Base-by-base conservation (phyloP, 2,329 filamentous ascomycete genomes). In the Fusarium continuum region DNA sequence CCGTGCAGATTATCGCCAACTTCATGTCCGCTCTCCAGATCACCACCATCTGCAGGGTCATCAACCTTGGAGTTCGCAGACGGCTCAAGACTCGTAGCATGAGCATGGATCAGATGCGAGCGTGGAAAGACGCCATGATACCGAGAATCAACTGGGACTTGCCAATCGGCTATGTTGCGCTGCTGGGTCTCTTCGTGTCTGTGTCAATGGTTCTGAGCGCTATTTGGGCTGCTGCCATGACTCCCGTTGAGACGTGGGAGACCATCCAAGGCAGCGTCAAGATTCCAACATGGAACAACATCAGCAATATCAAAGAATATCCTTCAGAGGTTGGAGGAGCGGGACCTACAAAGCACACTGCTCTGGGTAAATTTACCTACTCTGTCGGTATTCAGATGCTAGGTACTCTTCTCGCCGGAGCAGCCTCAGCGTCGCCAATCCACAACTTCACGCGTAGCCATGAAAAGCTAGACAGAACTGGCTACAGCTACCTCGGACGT, bases 391-490 rank as follows among this genome's bases (percentile, higher is more conserved):
- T 66, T 41, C 65, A 70, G n/a, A 52, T 68, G n/a, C 43, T 68
- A 17, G 61, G 64, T 3, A 43, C 34, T 26, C 57, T 73, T 6
- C 57, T 73, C 11, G 54, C 56, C 6, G 53, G 53, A 6, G 71
- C 70, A 14, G 45, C 63, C 6, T 57, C 65, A 1, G 69, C 70
- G 4, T 69, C 70, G 4, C 64, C 67, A 1, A 43, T 58, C 6
- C 61, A 69, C 19, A 60, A 57, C 16, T 52, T 44, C 3, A 41
- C 54, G 2, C 51, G 61, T n/a, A 43, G 29, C 3, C 71, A 73
- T 20, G 46, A 61, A 9, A 73, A 73, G 34, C 43, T 69, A 2
- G 71, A 73, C 38, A 69, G 67, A 31, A 65, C 71, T 4, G 56
- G 62, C 14, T 73, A 56, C 54, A 51, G 36, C 20, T 73, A 73